Base-by-base conservation (phyloP, 202 grass and related monocot genomes). In the Saccharum hybrid region DNA sequence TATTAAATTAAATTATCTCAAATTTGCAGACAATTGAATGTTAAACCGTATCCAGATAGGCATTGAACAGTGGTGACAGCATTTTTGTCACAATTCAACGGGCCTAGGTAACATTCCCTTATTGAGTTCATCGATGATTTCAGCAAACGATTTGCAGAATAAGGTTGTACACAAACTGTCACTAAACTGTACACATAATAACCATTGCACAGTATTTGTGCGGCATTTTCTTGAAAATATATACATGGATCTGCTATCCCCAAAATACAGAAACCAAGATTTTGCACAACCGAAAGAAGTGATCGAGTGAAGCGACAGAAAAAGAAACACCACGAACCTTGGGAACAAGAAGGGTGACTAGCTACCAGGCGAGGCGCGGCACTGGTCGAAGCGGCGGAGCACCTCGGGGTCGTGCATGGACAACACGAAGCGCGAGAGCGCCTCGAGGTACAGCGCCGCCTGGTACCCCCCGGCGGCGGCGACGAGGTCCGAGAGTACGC, bases 361-460 rank as follows among this genome's bases (percentile, higher is more conserved):
- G 46, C 76, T 90, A 81, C 63, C 64, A 18, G 84, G 90, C 36
- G 73, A 37, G 41, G 84, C n/a, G 49, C 76, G 87, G 81, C 84
- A 89, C 54, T 90, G 90, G 21, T 90, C 84, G 82, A 92, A 92
- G 76, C 82, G 60, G 71, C 81, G 86, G 67, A 89, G 87, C 77
- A 92, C 81, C 65, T 87, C 90, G 26, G 90, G 87, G 62, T 92
- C 87, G 66, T 89, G 81, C 87, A 92, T 62, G 33, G 83, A 86
- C 49, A 92, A 77, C 72, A 92, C 87, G 72, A 92, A 92, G 34
- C 84, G 81, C 22, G 87, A 83, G n/a, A 92, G 84, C 21, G 81
- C 76, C 52, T 92, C 87, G 72, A 92, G 90, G 67, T 84, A 92
- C 76, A 89, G 90, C 57, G 84, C 87, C 26, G 87, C 90, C 81